Evolutionary conservation across 805 yeast genomes (phyloP).

Genomic region (Phaffomyces thermotolerans): DNA sequence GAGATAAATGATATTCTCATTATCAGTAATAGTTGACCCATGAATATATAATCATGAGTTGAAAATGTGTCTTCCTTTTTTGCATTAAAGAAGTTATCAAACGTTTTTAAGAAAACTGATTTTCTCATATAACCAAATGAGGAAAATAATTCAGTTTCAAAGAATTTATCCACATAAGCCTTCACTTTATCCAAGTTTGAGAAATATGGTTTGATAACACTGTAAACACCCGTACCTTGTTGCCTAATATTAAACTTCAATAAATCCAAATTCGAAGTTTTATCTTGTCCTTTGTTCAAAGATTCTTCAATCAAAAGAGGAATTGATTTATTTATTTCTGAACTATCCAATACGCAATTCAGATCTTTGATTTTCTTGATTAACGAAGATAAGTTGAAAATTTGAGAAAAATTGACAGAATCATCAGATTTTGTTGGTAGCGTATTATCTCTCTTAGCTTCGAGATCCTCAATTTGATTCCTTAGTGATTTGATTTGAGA

Average conservation of each 20-base stretch:
- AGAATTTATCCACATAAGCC: neutral
- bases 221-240: constrained; percentile 3
- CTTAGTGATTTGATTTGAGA: constrained; percentile 2
- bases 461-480: constrained; percentile 3
- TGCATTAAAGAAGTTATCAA: constrained; percentile 6
- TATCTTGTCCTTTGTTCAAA: constrained; percentile 4
- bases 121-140: constrained; percentile 8
- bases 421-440: neutral
- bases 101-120: constrained; percentile 2
- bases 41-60: constrained; percentile 8
- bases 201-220: constrained; percentile 4
- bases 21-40: constrained; percentile 12
- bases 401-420: constrained; percentile 4
- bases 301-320: constrained; percentile 7
- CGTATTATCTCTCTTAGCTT: neutral
- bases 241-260: constrained; percentile 6
- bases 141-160: constrained; percentile 6
- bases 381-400: constrained; percentile 1
- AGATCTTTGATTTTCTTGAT: constrained; percentile 1
- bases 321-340: neutral
- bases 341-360: neutral
- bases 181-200: constrained; percentile 1
- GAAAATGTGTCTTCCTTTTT: neutral
- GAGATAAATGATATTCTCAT: constrained; percentile 15
- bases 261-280: constrained; percentile 4